A percentile compares a stretch with the other conserved stretches of the same genome.
Conservation (phyloP, 192 early-diverging fungal species). For the Umbelopsis ramanniana region DNA sequence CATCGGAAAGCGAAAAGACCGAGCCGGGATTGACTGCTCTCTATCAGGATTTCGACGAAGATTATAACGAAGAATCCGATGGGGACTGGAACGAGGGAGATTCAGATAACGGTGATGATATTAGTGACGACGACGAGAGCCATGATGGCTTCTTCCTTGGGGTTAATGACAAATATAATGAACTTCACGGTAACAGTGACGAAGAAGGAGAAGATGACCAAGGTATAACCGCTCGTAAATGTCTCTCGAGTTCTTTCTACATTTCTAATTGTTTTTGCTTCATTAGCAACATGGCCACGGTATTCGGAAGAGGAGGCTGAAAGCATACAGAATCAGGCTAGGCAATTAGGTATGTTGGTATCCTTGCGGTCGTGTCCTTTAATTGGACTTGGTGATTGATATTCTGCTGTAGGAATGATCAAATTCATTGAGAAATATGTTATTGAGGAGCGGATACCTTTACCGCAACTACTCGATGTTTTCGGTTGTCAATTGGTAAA, state of each 20-base stretch:
- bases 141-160: constrained; percentile 29
- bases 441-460: constrained; percentile 46
- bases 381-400: neutral
- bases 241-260: neutral
- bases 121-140: constrained; percentile 19
- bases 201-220: constrained; percentile 33
- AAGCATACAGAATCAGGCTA: constrained; percentile 29
- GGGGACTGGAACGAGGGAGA: constrained; percentile 31
- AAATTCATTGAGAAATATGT: constrained; percentile 72
- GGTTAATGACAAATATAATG: constrained; percentile 24
- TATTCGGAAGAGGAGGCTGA: constrained; percentile 36
- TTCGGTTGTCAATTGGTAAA: constrained; percentile 56
- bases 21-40: neutral
- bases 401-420: constrained; percentile 42
- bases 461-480: constrained; percentile 65
- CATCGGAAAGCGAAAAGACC: neutral
- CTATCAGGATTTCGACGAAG: constrained; percentile 32
- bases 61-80: constrained; percentile 45
- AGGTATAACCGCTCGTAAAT: neutral
- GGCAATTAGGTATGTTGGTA: constrained; percentile 25
- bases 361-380: neutral
- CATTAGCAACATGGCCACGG: constrained; percentile 29
- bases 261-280: neutral
- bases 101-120: constrained; percentile 14
- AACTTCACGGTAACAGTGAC: constrained; percentile 28